Percentiles rank a stretch among this genome's conserved stretches.
Evolutionary conservation across 352 stramenopile species (phyloP).

Genomic region (Phytophthora pistaciae): DNA sequence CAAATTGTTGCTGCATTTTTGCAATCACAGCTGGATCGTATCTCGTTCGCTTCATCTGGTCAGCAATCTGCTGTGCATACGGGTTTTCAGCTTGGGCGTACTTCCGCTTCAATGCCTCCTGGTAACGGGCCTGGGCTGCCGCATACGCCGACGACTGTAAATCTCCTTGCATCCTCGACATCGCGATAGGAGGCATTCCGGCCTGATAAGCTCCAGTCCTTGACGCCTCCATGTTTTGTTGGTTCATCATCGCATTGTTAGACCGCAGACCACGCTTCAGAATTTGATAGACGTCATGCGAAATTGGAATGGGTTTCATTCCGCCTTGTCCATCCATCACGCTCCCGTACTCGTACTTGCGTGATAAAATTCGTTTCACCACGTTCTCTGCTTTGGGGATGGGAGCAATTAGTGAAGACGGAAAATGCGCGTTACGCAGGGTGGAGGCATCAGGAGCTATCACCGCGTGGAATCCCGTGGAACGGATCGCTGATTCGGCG

Average conservation of each 20-base stretch:
- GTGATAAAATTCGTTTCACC: slow-evolving; percentile 48
- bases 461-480: slow-evolving; percentile 43
- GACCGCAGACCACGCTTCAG: slow-evolving; percentile 40
- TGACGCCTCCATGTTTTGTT: slow-evolving; percentile 20
- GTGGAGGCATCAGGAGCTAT: slow-evolving; percentile 31
- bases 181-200: slow-evolving; percentile 25
- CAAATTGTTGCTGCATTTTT: slow-evolving; percentile 32
- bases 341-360: slow-evolving; percentile 64
- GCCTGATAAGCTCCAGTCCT: slow-evolving; percentile 24
- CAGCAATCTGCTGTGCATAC: slow-evolving; percentile 34
- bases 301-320: slow-evolving; percentile 48
- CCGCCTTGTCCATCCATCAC: slow-evolving; percentile 41
- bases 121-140: slow-evolving; percentile 33
- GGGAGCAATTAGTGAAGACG: slow-evolving; percentile 40
- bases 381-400: slow-evolving; percentile 54
- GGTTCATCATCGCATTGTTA: slow-evolving; percentile 30
- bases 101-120: slow-evolving; percentile 51
- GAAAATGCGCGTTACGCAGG: slow-evolving; percentile 44
- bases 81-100: slow-evolving; percentile 32
- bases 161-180: slow-evolving; percentile 37
- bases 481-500: slow-evolving; percentile 42
- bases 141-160: slow-evolving; percentile 33
- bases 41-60: slow-evolving; percentile 47
- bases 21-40: slow-evolving; percentile 21
- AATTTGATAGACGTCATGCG: slow-evolving; percentile 53